Evolutionary conservation across 2,329 filamentous ascomycete genomes (phyloP), one percentile per base, ranked within the genome.

Genomic region (Alternaria ethzedia): DNA sequence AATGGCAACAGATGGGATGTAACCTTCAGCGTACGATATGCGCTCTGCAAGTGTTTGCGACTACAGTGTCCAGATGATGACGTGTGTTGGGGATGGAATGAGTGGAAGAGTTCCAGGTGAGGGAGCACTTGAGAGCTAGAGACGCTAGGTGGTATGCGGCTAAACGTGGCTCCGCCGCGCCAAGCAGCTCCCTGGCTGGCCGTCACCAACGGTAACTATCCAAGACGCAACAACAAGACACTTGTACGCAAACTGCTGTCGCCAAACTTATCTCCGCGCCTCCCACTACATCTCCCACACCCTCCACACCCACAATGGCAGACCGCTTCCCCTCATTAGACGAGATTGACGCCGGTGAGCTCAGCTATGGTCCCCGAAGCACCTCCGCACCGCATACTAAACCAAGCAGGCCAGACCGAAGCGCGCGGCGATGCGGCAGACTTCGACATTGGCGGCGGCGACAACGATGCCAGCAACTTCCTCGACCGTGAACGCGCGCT

Each of bases 401-500:
- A 59, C 54, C 23, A 47, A 25, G 36, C 82, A 91, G 92, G 89
- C 77, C 89, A 92, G 83, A 90, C 90, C 59, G 88, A 83, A 88
- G 70, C 85, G 86, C 78, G 86, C 85, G 81, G 85, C 84, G 75
- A 82, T 59, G 74, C 78, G 54, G 59, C 68, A 63, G 75, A 77
- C 64, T 80, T 84, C 62, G 80, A 84, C 64, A 80, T 82, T 59
- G 81, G 88, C 41, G 84, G 86, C 66, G 86, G 84, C 66, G 83
- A 86, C 10, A 84, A 87, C 28, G 89, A 90, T 30, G 85, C 88
- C 66, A 89, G 93, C 76, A 93, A 97, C 82, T 98, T 99, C 80
- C 88, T 98, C 52, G 90, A 92, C 67, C 92, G 95, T 71, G 96
- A 99, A 84, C 93, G 94, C 77, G 96, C 94, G 65, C 82, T 91